Evolutionary conservation across 2,329 filamentous ascomycete species (phyloP).

Genomic region (Xylariaceae sp.): DNA sequence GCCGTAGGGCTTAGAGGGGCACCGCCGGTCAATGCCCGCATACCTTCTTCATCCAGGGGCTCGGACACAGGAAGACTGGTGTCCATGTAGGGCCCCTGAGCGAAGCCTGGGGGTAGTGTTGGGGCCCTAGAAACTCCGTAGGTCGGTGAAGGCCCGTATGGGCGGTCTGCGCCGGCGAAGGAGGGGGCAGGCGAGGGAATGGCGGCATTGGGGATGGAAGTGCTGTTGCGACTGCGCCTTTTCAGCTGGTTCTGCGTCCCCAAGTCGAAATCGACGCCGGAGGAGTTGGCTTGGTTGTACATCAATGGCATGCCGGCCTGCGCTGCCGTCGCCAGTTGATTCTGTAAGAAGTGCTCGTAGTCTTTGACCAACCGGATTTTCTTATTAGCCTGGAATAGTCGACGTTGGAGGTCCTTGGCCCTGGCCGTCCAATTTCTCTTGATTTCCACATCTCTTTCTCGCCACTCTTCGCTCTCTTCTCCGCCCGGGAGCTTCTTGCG

Average conservation of each 20-base stretch:
- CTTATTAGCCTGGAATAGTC: constrained; percentile 46
- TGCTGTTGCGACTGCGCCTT: constrained; percentile 48
- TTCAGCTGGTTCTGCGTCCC: constrained; percentile 42
- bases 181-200: constrained; percentile 42
- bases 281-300: constrained; percentile 45
- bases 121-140: constrained; percentile 36
- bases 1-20: constrained; percentile 77
- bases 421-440: constrained; percentile 56
- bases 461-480: constrained; percentile 59
- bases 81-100: constrained; percentile 53
- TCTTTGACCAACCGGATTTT: constrained; percentile 46
- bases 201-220: constrained; percentile 42
- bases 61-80: constrained; percentile 41
- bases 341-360: constrained; percentile 45
- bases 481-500: constrained; percentile 61
- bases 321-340: constrained; percentile 45
- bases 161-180: constrained; percentile 38
- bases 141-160: constrained; percentile 12
- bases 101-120: constrained; percentile 47
- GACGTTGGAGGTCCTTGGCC: constrained; percentile 52
- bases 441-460: constrained; percentile 49
- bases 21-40: constrained; percentile 58
- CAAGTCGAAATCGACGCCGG: constrained; percentile 48
- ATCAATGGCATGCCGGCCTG: constrained; percentile 41
- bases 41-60: constrained; percentile 59